Evolutionary conservation across 768 basidiomycete species (phyloP).

Genomic region (Leccinum subtestaceum): DNA sequence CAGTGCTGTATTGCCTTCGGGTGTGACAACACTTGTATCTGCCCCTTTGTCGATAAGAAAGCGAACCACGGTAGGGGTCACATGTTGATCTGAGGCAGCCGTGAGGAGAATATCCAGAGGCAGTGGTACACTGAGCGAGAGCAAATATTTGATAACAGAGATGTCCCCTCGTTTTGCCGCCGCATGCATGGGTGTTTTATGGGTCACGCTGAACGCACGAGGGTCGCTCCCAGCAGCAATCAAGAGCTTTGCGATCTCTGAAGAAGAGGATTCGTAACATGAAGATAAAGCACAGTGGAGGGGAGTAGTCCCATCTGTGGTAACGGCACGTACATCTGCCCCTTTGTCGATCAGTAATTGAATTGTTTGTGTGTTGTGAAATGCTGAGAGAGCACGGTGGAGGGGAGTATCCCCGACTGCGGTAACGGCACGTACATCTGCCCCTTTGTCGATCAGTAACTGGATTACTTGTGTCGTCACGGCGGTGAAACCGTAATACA

Average conservation of each 20-base stretch:
- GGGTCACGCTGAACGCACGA: fast-evolving
- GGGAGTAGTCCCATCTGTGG: too few relatives aligned
- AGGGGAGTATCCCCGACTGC: too few relatives aligned
- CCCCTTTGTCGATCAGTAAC: background rate
- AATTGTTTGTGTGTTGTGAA: too few relatives aligned
- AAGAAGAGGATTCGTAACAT: background rate
- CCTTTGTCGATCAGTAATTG: too few relatives aligned
- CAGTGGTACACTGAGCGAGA: background rate
- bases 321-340: too few relatives aligned
- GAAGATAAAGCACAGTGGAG: background rate
- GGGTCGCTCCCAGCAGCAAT: background rate
- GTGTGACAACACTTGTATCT: background rate
- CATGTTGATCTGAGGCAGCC: background rate
- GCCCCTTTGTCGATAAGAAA: background rate
- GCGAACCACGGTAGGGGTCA: background rate
- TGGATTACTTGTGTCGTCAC: background rate
- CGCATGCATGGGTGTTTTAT: background rate
- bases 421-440: background rate
- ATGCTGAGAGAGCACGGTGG: too few relatives aligned
- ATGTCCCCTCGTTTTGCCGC: background rate
- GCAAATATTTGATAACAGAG: background rate
- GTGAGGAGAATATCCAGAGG: background rate
- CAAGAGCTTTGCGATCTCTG: background rate
- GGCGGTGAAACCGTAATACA: background rate
- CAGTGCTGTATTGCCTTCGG: background rate